Percentiles rank a stretch among this genome's conserved stretches.
phyloP scores from a whole-genome alignment of 495 filamentous ascomycete genomes.

The Daldinia grandis region DNA sequence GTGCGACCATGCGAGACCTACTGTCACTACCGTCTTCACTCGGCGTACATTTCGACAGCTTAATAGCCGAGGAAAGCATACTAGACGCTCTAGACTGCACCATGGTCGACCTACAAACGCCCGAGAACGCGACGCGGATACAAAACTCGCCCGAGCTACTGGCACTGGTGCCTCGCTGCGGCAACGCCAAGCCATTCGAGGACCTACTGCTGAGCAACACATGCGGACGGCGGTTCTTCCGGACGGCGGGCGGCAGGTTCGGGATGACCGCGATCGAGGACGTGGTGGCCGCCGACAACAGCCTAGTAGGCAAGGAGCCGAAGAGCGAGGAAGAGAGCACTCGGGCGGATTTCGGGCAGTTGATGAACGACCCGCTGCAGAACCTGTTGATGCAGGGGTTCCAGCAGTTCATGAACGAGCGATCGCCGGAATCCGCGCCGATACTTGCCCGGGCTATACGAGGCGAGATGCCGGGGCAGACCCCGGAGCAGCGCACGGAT shows the following conservation, averaged over 20 bases:
- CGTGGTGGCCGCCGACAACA: conserved; percentile 11
- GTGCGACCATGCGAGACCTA: background rate
- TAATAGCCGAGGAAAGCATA: conserved; percentile 34
- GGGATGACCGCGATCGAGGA: conserved; percentile 38
- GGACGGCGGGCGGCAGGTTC: conserved; percentile 31
- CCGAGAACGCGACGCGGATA: conserved; percentile 28
- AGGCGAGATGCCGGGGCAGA: conserved; percentile 11
- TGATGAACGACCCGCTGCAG: conserved; percentile 13
- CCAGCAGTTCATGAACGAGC: conserved; percentile 19
- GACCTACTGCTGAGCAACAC: conserved; percentile 1
- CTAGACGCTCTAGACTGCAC: conserved; percentile 33
- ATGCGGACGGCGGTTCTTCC: conserved; percentile 34
- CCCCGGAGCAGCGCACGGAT: conserved; percentile 2
- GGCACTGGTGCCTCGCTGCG: conserved; percentile 28
- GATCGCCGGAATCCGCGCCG: conserved; percentile 10
- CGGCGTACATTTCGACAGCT: conserved; percentile 22
- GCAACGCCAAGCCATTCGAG: conserved; percentile 12
- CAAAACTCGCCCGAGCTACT: conserved; percentile 17
- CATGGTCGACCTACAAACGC: conserved; percentile 18
- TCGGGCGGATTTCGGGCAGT: conserved; percentile 8
- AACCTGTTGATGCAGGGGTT: conserved; percentile 11
- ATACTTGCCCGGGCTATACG: conserved; percentile 9
- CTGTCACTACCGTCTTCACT: background rate
- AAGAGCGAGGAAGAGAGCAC: background rate
- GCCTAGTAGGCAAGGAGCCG: background rate